Base-by-base conservation (phyloP, 345 rosid species). In the Dipteronia sinensis region DNA sequence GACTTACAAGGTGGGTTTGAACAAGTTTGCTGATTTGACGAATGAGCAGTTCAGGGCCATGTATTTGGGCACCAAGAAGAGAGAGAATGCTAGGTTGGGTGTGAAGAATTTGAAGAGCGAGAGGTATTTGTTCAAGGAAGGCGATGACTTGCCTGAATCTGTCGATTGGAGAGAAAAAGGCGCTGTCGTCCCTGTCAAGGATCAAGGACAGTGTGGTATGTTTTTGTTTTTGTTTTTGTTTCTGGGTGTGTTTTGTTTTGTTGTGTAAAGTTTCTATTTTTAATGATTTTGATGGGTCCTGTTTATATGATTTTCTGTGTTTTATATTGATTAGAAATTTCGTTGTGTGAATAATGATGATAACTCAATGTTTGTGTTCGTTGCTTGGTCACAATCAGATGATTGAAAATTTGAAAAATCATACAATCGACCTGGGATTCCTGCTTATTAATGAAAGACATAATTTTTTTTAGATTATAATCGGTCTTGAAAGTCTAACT, bases 11-110 rank as follows among this genome's bases (percentile, higher is more conserved):
- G 84, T 92, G 5, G 94, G 93, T 15, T 75, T 92, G 72, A 90
- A 84, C 76, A 82, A 72, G 86, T 92, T 90, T 77, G 93, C 93
- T 0, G 93, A 92, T 86, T 73, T 92, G 78, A 85, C 86, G 58
- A 87, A 88, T 53, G 91, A 85, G 31, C 94, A 92, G 83, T 92
- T 81, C 49, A 64, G 49, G 29, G 17, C 77, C 19, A 22, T 69
- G 77, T 89, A 83, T 66, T 79, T 89, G 72, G 94, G 97, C 34
- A 72, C 79, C 10, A 83, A 78, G 78, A 65, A 34, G 81, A 78
- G 65, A 74, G 69, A 81, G 20, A 17, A 31, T 10, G 6, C 67
- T 34, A 19, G 22, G n/a, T 75, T 62, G 66, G 76, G 68, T 49
- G 82, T 23, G 4, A 40, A 69, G 71, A 79, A 76, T 69, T 74